These are phyloP conservation scores for Millerozyma acaciae DNA, from an alignment of 805 yeast genomes.

Conservation along the genomic window DNA sequence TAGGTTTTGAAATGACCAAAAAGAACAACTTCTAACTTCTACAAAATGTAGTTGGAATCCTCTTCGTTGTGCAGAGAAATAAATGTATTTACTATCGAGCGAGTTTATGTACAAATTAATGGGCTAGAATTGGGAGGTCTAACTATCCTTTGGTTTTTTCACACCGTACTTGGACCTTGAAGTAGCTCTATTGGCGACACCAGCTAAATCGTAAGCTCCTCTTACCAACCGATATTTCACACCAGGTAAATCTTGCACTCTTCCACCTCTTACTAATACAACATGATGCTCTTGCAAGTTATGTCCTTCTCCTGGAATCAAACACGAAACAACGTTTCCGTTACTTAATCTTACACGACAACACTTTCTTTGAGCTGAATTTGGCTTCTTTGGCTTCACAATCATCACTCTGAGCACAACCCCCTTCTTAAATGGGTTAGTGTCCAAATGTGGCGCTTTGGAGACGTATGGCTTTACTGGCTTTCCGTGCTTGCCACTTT, in stretches of 20 bases:
- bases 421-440: conserved; percentile 86
- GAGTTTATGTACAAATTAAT: background rate
- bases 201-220: conserved; percentile 90
- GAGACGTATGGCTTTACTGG: conserved; percentile 48
- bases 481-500: conserved; percentile 54
- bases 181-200: conserved; percentile 88
- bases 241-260: conserved; percentile 98
- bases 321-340: conserved; percentile 85
- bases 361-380: conserved; percentile 96
- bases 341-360: conserved; percentile 90
- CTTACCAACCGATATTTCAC: conserved; percentile 91
- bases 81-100: background rate
- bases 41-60: too few species aligned
- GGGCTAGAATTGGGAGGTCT: background rate
- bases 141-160: conserved; percentile 57
- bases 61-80: background rate
- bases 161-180: conserved; percentile 94
- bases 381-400: conserved; percentile 95
- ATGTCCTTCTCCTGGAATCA: conserved; percentile 98
- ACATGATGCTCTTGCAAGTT: conserved; percentile 97
- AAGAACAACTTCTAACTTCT: too few species aligned
- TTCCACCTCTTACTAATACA: conserved; percentile 95
- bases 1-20: conserved; percentile 5
- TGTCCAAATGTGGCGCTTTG: conserved; percentile 77
- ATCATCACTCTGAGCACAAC: conserved; percentile 93